A percentile compares a stretch with the other conserved stretches of the same genome.
phyloP scores from a whole-genome alignment of 768 basidiomycete genomes.

The Tricholoma flavovirens region DNA sequence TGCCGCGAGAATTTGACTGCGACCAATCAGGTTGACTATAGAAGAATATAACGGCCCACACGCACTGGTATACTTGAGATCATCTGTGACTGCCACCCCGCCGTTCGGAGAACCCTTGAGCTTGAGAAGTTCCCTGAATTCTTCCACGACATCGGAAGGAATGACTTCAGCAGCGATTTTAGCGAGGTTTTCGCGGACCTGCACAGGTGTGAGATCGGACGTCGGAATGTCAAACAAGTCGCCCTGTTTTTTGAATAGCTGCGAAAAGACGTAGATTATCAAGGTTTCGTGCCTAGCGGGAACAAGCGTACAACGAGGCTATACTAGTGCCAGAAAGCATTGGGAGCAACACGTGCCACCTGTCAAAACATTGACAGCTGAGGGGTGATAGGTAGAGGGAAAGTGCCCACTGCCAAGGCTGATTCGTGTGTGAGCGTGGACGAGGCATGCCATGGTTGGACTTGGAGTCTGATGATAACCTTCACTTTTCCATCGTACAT shows the following conservation, averaged over 20 bases:
- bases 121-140: slow-evolving; percentile 57
- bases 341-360: slow-evolving; percentile 67
- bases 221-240: slow-evolving; percentile 79
- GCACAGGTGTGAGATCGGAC: slow-evolving; percentile 56
- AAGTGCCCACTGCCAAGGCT: slow-evolving; percentile 57
- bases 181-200: slow-evolving; percentile 73
- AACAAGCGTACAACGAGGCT: slow-evolving; percentile 47
- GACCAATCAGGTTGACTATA: not conserved
- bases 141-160: slow-evolving; percentile 40
- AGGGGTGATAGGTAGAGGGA: not conserved
- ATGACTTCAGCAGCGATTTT: slow-evolving; percentile 51
- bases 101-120: slow-evolving; percentile 68
- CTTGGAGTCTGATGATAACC: slow-evolving; percentile 62
- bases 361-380: slow-evolving; percentile 17
- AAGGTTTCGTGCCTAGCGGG: not conserved
- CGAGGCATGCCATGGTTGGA: slow-evolving; percentile 77
- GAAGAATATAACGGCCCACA: slow-evolving; percentile 4
- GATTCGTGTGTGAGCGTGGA: slow-evolving; percentile 80
- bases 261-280: not conserved
- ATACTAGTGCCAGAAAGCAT: slow-evolving; percentile 79
- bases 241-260: slow-evolving; percentile 74
- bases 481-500: slow-evolving; percentile 71
- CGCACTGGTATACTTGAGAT: slow-evolving; percentile 86
- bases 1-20: slow-evolving; percentile 88
- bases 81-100: slow-evolving; percentile 76